Percentiles rank a stretch among this genome's conserved stretches.
These are phyloP conservation scores for Striga asiatica DNA, from an alignment of 257 asterid species.

Conservation along the genomic window DNA sequence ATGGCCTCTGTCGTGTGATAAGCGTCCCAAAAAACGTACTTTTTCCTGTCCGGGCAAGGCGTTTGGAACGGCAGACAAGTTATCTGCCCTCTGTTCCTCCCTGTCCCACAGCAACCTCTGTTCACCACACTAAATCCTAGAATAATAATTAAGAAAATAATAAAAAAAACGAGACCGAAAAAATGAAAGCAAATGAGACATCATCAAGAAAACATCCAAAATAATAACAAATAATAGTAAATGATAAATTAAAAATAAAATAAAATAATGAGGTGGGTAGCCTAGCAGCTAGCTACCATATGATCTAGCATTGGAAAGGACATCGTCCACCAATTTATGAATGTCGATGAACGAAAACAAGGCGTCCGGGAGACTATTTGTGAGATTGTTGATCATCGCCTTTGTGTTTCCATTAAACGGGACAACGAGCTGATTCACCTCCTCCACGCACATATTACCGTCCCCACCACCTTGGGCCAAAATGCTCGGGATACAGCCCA, in stretches of 20 bases:
- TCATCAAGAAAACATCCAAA: too few relatives aligned
- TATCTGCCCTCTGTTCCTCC: constrained; percentile 71
- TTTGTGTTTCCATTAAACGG: constrained; percentile 60
- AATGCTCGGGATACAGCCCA: constrained; percentile 90
- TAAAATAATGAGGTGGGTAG: not conserved
- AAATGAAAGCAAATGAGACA: too few relatives aligned
- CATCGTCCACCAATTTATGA: constrained; percentile 54
- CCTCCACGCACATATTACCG: constrained; percentile 44
- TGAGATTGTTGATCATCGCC: constrained; percentile 53
- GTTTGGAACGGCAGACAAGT: constrained; percentile 78
- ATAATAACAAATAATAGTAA: too few relatives aligned
- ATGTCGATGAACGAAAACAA: constrained; percentile 52
- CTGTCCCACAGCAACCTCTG: constrained; percentile 81
- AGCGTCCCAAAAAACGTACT: constrained; percentile 82
- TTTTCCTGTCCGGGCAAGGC: constrained; percentile 54
- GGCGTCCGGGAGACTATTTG: constrained; percentile 42
- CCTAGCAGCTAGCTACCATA: constrained; percentile 37
- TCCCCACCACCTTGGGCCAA: constrained; percentile 50
- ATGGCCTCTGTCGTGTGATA: constrained; percentile 86
- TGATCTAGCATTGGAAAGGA: constrained; percentile 43
- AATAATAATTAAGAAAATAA: not conserved
- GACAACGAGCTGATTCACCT: constrained; percentile 44
- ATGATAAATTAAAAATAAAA: not conserved
- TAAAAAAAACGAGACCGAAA: too few relatives aligned
- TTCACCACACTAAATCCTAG: constrained; percentile 57